Base-by-base conservation (phyloP, 768 basidiomycete genomes). In the Russula ochroleuca region DNA sequence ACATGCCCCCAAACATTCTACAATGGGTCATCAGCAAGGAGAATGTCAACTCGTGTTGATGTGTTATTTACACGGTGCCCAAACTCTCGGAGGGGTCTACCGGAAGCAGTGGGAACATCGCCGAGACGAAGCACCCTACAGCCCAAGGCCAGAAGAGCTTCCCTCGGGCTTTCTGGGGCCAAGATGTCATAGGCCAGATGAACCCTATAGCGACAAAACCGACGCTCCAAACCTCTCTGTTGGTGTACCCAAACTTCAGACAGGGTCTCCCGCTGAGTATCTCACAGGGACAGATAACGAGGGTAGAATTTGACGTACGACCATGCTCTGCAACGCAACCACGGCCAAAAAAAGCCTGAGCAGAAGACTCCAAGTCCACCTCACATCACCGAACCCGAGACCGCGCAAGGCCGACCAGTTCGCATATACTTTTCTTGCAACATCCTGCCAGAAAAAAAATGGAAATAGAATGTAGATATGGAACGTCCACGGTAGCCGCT, bases 391-490 rank as follows among this genome's bases (percentile, higher is more conserved):
- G 11, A 58, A 43, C 28, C 37, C 45, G n/a, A 21, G 25, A n/a
- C 17, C n/a, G 13, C 23, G 35, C 4, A 58, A 23, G 33, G 47
- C 23, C 3, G 58, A 65, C 51, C 35, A 31, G 21, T 28, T 54
- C 28, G 21, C 52, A 53, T 62, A 51, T 25, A 58, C 11, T n/a
- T 43, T 61, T 4, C 33, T 47, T 13, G 71, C 14, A 0, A 85
- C 83, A 58, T 80, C 82, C 37, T 78, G 78, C 89, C 89, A 91
- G 72, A 93, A 93, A 74, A 84, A 92, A 37, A 82, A 79, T 0
- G 92, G 90, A 65, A 92, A 92, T 5, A 80, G 71, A 40, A 85
- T 79, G 69, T 94, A 94, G 47, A 90, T 61, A 70, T 88, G 92
- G 69, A 90, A 89, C 4, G 84, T 84, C 81, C 79, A 82, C 0